Percentiles rank a stretch among this genome's conserved stretches.
Conservation (phyloP, 129 eudicot genomes). For the Tagetes patula region DNA sequence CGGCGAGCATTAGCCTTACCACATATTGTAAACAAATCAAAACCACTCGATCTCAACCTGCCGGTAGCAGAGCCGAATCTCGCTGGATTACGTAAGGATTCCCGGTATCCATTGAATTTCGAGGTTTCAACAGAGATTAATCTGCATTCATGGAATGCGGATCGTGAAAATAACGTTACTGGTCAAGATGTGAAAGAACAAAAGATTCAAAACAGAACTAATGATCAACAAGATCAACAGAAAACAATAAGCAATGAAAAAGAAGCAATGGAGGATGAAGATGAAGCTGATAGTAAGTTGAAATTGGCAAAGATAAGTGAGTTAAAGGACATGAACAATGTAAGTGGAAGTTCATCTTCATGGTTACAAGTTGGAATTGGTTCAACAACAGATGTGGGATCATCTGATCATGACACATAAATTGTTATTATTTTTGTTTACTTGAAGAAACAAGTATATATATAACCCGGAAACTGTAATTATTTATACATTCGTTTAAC, state of each 20-base stretch:
- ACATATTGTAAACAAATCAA: slow-evolving; percentile 24
- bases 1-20: slow-evolving; percentile 39
- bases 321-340: slow-evolving; percentile 54
- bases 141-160: slow-evolving; percentile 51
- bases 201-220: slow-evolving; percentile 14
- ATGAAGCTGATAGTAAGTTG: slow-evolving; percentile 87
- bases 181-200: slow-evolving; percentile 12
- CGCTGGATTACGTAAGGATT: slow-evolving; percentile 26
- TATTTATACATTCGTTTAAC: slow-evolving; percentile 34
- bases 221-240: slow-evolving; percentile 18
- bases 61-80: slow-evolving; percentile 43
- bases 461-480: slow-evolving; percentile 38
- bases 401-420: slow-evolving; percentile 40
- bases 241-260: slow-evolving; percentile 28
- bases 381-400: slow-evolving; percentile 45
- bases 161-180: slow-evolving; percentile 2
- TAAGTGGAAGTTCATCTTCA: slow-evolving; percentile 59
- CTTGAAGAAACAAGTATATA: slow-evolving; percentile 35
- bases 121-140: slow-evolving; percentile 74
- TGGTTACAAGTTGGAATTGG: slow-evolving; percentile 96
- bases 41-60: slow-evolving; percentile 55
- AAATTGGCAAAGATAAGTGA: slow-evolving; percentile 75
- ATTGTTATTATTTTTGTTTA: neutral
- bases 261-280: slow-evolving; percentile 38
- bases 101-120: slow-evolving; percentile 47